A percentile compares a stretch with the other conserved stretches of the same genome.
These are phyloP conservation scores for Harringtonia aguacate DNA, from an alignment of 2,329 filamentous ascomycete species.

Conservation along the genomic window DNA sequence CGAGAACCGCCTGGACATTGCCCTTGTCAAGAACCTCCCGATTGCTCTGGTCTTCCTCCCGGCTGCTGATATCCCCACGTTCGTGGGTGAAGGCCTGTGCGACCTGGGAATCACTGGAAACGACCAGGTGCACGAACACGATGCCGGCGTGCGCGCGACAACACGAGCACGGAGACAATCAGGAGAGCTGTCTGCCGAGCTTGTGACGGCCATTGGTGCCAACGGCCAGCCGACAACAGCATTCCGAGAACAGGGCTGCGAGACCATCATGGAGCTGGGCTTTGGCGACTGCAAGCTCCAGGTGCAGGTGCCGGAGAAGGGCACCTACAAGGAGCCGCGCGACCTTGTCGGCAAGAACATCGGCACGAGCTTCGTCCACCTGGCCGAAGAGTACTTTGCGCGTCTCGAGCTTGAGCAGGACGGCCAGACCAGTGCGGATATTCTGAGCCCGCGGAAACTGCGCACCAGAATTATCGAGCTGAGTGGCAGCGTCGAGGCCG, in stretches of 20 bases:
- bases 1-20: slow-evolving; percentile 91
- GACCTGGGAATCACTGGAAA: slow-evolving; percentile 91
- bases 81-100: slow-evolving; percentile 84
- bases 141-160: slow-evolving; percentile 46
- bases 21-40: slow-evolving; percentile 91
- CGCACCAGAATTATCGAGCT: slow-evolving; percentile 87
- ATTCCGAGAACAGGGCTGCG: slow-evolving; percentile 53
- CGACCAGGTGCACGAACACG: slow-evolving; percentile 88
- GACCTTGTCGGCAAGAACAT: slow-evolving; percentile 88
- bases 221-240: slow-evolving; percentile 23
- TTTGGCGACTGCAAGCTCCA: slow-evolving; percentile 90
- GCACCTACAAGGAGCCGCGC: slow-evolving; percentile 54
- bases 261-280: slow-evolving; percentile 79
- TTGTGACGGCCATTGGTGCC: background rate
- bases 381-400: slow-evolving; percentile 76
- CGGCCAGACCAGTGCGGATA: slow-evolving; percentile 23
- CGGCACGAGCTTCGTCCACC: slow-evolving; percentile 85
- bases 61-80: slow-evolving; percentile 93
- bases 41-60: slow-evolving; percentile 96
- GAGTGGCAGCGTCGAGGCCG: slow-evolving; percentile 93
- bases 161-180: slow-evolving; percentile 35
- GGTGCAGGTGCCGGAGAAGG: slow-evolving; percentile 91
- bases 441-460: slow-evolving; percentile 38
- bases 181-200: slow-evolving; percentile 25
- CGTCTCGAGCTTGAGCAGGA: slow-evolving; percentile 53